A percentile compares a stretch with the other conserved stretches of the same genome.
Evolutionary conservation across 306 rosid species (phyloP).

Genomic region (Lathyrus sativus): DNA sequence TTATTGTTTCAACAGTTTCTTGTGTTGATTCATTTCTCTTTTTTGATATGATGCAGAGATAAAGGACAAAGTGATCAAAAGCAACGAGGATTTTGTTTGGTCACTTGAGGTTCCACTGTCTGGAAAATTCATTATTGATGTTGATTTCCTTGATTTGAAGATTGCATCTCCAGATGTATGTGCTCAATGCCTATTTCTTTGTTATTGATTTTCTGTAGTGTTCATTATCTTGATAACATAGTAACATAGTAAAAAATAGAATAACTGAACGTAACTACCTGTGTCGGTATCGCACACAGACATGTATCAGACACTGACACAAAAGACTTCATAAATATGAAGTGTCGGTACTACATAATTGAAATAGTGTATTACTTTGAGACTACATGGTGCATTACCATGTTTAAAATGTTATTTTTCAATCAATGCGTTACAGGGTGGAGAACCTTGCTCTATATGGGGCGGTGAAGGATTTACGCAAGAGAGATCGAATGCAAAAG

Average conservation of each 20-base stretch:
- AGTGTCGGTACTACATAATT: too few species aligned
- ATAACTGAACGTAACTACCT: background rate
- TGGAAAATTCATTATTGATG: conserved; percentile 91
- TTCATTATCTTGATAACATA: too few species aligned
- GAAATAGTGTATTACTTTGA: too few species aligned
- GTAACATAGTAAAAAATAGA: background rate
- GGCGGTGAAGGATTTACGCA: conserved; percentile 57
- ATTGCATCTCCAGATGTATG: conserved; percentile 62
- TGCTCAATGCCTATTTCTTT: conserved; percentile 22
- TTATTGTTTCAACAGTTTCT: background rate
- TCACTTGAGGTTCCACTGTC: conserved; percentile 87
- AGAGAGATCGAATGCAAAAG: conserved; percentile 64
- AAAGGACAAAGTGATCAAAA: conserved; percentile 74
- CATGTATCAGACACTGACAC: too few species aligned
- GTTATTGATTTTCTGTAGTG: background rate
- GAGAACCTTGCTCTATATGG: conserved; percentile 88
- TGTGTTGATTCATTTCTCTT: conserved; percentile 19
- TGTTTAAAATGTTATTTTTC: conserved; percentile 16
- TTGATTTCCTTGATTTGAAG: conserved; percentile 95
- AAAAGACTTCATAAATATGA: too few species aligned
- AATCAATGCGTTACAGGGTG: conserved; percentile 52
- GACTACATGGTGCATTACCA: too few species aligned
- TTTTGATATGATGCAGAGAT: conserved; percentile 54
- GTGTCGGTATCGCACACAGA: too few species aligned
- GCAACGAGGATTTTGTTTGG: conserved; percentile 92